Percentiles rank a stretch among this genome's conserved stretches.
These are phyloP conservation scores for Herpotrichia juniperi DNA, from an alignment of 2,329 filamentous ascomycete genomes.

Conservation along the genomic window DNA sequence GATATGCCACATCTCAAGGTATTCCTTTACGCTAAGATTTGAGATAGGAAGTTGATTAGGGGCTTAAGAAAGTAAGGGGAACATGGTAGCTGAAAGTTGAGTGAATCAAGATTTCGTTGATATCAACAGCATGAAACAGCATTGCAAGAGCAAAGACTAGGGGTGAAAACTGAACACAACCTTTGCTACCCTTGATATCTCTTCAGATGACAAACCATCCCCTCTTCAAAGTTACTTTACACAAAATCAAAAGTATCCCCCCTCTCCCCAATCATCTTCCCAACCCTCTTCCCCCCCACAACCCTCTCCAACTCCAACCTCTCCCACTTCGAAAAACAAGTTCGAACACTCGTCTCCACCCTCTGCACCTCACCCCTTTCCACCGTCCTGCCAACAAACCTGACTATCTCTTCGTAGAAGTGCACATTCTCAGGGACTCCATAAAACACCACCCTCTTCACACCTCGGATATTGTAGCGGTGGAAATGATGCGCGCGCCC, in stretches of 20 bases:
- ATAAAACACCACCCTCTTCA: conserved; percentile 86
- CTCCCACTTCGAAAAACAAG: conserved; percentile 87
- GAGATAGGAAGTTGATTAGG: too few relatives aligned
- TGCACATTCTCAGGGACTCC: conserved; percentile 85
- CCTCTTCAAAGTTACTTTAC: too few relatives aligned
- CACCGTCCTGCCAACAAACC: conserved; percentile 62
- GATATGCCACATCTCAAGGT: too few relatives aligned
- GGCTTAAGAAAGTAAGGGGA: too few relatives aligned
- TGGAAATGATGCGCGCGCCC: conserved; percentile 97
- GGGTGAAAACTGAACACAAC: too few relatives aligned
- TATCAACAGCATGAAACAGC: too few relatives aligned
- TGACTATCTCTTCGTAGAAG: conserved; percentile 80
- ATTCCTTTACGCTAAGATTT: too few relatives aligned
- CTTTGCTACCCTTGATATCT: too few relatives aligned
- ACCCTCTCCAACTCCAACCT: conserved; percentile 85
- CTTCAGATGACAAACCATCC: too few relatives aligned
- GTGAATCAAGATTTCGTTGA: too few relatives aligned
- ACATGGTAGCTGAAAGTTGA: too few relatives aligned
- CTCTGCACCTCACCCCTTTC: conserved; percentile 63
- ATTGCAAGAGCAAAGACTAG: too few relatives aligned
- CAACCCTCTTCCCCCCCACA: conserved; percentile 79
- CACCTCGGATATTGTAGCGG: conserved; percentile 81
- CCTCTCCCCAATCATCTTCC: conserved; percentile 81
- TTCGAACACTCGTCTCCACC: conserved; percentile 57
- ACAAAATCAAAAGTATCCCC: conserved; percentile 95